Evolutionary conservation across 2,329 filamentous ascomycete species (phyloP), one percentile per base, ranked within the genome.

Genomic region (Bipolaris victoriae): DNA sequence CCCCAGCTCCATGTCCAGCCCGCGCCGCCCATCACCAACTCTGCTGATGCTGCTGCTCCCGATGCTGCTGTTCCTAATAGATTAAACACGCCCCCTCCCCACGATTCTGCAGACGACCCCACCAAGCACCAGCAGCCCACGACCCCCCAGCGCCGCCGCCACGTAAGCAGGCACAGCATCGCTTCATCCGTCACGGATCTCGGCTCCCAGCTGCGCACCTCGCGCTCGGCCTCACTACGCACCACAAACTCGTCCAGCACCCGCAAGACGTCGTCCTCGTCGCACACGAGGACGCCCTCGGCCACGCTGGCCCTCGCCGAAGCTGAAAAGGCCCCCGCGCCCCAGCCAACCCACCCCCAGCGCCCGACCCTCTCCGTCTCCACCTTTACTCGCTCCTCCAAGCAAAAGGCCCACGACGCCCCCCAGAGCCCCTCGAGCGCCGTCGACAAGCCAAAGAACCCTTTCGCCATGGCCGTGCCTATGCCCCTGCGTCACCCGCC

Each of bases 181-280:
- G 72, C 73, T 22, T 65, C 63, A 24, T 73, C 70, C 16, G 71
- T 78, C 37, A 70, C 72, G 18, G 77, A 78, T 58, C 60, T 78
- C 60, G 71, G 76, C 61, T 66, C 75, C 53, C 72, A 69, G 58
- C 62, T 80, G 60, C 74, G 77, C 29, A 66, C 77, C 33, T 71
- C 73, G 39, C 70, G 79, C 55, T 69, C 72, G 50, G 74, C 76
- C 55, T 79, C 77, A n/a, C 69, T 80, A 26, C 76, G 77, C 57
- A 77, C 76, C 48, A 77, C 69, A 61, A 70, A 67, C 47, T 71
- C 69, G 43, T 45, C 53, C 59, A 57, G 58, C 63, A 65, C 72
- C 48, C 56, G 61, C 36, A 62, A 55, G 60, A 62, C 71, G 44
- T 71, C 69, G 55, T 71, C 71, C 60, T 74, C 39, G 4, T 41